Evolutionary conservation across 1,284 basidiomycete species (phyloP).

Genomic region (Cutaneotrichosporon daszewskae): DNA sequence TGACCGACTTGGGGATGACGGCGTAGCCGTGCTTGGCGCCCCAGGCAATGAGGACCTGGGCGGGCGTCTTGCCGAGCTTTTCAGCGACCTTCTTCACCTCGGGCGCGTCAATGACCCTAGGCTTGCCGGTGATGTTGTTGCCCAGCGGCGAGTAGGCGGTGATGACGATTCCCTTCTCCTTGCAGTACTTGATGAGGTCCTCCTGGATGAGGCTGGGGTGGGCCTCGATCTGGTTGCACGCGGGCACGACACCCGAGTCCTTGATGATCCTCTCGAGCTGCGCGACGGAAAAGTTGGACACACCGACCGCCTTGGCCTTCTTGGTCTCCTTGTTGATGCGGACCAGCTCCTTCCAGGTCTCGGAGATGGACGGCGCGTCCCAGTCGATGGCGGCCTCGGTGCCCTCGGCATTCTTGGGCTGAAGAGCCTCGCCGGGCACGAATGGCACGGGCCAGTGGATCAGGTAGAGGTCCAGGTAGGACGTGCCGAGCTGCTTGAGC

Average conservation of each 20-base stretch:
- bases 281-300: slow-evolving; percentile 72
- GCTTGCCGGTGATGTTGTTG: slow-evolving; percentile 51
- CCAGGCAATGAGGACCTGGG: slow-evolving; percentile 68
- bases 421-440: slow-evolving; percentile 56
- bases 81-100: slow-evolving; percentile 59
- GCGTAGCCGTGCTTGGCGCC: slow-evolving; percentile 46
- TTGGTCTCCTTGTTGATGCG: slow-evolving; percentile 38
- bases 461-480: slow-evolving; percentile 76
- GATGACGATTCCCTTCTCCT: slow-evolving; percentile 66
- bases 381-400: slow-evolving; percentile 24
- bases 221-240: slow-evolving; percentile 75
- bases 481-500: slow-evolving; percentile 61
- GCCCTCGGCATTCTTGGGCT: slow-evolving; percentile 46
- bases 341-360: slow-evolving; percentile 45
- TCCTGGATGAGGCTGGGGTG: slow-evolving; percentile 57
- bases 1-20: slow-evolving; percentile 68
- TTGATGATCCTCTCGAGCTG: slow-evolving; percentile 64
- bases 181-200: slow-evolving; percentile 45
- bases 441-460: slow-evolving; percentile 86
- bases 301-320: slow-evolving; percentile 48
- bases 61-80: slow-evolving; percentile 57
- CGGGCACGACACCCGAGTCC: slow-evolving; percentile 70
- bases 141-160: slow-evolving; percentile 50
- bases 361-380: slow-evolving; percentile 25
- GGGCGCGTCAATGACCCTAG: slow-evolving; percentile 37